A percentile compares a stretch with the other conserved stretches of the same genome.
Conservation (phyloP, 1,284 basidiomycete species). For the Naganishia liquefaciens region DNA sequence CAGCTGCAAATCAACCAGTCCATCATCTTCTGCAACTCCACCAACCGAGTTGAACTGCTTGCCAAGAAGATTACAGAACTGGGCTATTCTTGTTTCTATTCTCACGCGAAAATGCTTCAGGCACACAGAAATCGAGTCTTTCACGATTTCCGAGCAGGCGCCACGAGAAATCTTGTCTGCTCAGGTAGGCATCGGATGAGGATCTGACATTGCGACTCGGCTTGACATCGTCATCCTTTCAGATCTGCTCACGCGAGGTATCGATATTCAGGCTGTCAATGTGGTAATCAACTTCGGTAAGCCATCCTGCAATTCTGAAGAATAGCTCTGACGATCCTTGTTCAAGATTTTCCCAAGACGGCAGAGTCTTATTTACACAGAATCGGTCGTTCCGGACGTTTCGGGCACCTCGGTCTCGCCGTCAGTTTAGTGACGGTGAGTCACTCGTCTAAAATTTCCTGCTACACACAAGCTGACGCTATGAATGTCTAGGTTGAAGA, state of each 20-base stretch:
- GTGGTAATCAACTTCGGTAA: conserved; percentile 92
- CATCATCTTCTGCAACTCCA: conserved; percentile 99
- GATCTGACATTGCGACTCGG: background rate
- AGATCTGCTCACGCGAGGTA: conserved; percentile 95
- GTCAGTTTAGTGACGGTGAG: conserved; percentile 83
- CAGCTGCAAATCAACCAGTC: conserved; percentile 99
- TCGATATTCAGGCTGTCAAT: conserved; percentile 99
- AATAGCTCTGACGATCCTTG: too few species aligned
- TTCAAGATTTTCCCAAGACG: conserved; percentile 89
- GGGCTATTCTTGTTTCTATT: conserved; percentile 99
- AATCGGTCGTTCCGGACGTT: conserved; percentile 95
- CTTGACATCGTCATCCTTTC: conserved; percentile 36
- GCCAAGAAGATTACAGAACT: conserved; percentile 99
- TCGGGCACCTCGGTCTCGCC: conserved; percentile 93
- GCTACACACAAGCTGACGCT: conserved; percentile 32
- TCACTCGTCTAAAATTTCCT: background rate
- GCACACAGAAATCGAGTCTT: conserved; percentile 98
- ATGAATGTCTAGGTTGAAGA: conserved; percentile 72
- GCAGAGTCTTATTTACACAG: conserved; percentile 97
- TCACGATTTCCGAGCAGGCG: conserved; percentile 98
- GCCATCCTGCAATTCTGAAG: background rate
- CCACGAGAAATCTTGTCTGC: conserved; percentile 97
- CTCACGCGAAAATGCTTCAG: conserved; percentile 99
- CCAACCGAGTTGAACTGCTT: conserved; percentile 96
- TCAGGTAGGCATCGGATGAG: conserved; percentile 56